Base-by-base conservation (phyloP, 768 basidiomycete species). In the Xerocomus spinulosus region DNA sequence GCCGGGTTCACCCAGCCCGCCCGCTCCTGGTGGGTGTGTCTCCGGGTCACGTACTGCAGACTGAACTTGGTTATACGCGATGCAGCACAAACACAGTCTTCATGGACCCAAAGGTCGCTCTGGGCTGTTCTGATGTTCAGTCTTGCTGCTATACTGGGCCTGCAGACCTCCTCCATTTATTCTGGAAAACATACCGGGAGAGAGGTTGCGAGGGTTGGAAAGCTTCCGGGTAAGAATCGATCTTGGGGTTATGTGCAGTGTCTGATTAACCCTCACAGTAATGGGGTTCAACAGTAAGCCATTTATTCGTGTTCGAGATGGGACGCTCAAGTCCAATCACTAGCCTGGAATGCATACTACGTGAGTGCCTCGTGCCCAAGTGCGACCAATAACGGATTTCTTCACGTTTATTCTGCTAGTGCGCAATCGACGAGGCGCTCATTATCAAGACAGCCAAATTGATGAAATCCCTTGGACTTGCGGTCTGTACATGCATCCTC, bases 321-420 rank as follows among this genome's bases (percentile, higher is more conserved):
- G 34, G 21, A 30, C 58, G 41, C 45, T 51, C 17, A 55, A 21
- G 36, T 18, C 24, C 20, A 15, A 26, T 33, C 34, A 24, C 29
- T 41, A 84, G 83, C 83, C 6, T 85, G 83, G 83, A 84, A 85
- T 59, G 83, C 81, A 7, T 83, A 80, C 59, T 75, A 82, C 54
- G 81, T 82, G 50, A 44, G 73, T 56, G 12, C 13, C 15, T 29
- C 26, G 32, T n/a, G 20, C 33, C 10, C 25, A 3, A 30, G 23
- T 29, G n/a, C 12, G 9, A 42, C 42, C 12, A 17, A 21, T 12
- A 28, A 18, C 12, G 9, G n/a, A 42, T 20, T 18, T 34, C 18
- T 29, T 44, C 17, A 42, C 33, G 24, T 42, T 15, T 21, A 30
- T 39, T 17, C 29, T 33, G 36, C 9, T 54, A 83, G 80, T 83